These are phyloP conservation scores for Coriolopsis trogii DNA, from an alignment of 1,284 basidiomycete species.

Conservation along the genomic window DNA sequence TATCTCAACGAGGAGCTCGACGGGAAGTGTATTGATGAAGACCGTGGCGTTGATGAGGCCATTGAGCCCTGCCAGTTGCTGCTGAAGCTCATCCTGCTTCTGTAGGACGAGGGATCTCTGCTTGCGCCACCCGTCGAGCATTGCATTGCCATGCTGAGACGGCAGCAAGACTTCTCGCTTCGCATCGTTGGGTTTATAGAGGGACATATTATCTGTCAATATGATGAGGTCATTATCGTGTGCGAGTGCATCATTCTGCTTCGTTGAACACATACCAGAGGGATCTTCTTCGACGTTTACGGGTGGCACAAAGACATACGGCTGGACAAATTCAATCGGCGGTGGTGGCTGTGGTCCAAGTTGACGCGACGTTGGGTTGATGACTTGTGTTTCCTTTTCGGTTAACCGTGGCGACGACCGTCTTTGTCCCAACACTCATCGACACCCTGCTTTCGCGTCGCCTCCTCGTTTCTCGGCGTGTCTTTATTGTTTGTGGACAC, in stretches of 20 bases:
- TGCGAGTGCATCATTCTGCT: no score
- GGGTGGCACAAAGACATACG: no score
- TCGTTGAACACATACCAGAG: no score
- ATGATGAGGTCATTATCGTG: no score
- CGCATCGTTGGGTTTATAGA: no score
- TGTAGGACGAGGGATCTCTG: background rate
- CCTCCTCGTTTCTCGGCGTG: background rate
- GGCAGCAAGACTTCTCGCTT: no score
- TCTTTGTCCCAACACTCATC: background rate
- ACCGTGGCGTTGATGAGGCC: background rate
- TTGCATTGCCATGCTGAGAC: background rate
- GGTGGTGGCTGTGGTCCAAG: no score
- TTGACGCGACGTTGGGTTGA: background rate
- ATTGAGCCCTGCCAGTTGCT: background rate
- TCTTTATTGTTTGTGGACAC: background rate
- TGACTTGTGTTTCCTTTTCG: background rate
- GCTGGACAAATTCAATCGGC: no score
- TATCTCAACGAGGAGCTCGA: background rate
- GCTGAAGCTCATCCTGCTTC: background rate
- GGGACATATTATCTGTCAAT: no score
- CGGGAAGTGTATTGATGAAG: background rate
- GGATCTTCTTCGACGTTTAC: no score
- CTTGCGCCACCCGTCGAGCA: background rate
- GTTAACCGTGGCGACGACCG: background rate
- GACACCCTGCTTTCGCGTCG: background rate